A percentile compares a stretch with the other conserved stretches of the same genome.
Conservation (phyloP, 768 basidiomycete species). For the Podaxis sp. region DNA sequence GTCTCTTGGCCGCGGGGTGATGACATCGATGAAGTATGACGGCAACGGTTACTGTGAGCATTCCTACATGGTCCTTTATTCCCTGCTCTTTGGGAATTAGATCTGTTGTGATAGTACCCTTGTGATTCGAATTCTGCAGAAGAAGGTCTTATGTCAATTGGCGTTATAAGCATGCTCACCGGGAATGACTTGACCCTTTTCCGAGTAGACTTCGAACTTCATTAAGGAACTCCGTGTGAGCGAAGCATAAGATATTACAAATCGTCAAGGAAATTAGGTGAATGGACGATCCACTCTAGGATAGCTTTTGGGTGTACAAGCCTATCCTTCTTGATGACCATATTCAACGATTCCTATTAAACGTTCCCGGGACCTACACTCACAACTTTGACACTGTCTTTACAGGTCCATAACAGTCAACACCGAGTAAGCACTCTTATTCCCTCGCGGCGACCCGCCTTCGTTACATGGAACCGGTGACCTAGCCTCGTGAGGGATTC, state of each 20-base stretch:
- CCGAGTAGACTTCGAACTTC: not conserved
- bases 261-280: not conserved
- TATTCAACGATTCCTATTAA: not conserved
- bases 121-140: not conserved
- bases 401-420: constrained; percentile 22
- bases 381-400: constrained; percentile 22
- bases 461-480: too few species aligned
- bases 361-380: constrained; percentile 22
- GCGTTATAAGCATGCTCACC: not conserved
- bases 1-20: not conserved
- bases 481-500: too few species aligned
- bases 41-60: not conserved
- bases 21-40: too few species aligned
- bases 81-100: not conserved
- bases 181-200: not conserved
- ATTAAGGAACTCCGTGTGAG: not conserved
- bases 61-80: not conserved
- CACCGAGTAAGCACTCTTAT: constrained; percentile 20
- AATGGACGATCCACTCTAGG: not conserved
- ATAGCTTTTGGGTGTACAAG: not conserved
- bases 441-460: too few species aligned
- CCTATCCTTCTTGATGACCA: not conserved
- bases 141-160: not conserved
- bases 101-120: not conserved
- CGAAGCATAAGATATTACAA: not conserved